phyloP scores from a whole-genome alignment of 371 early-diverging fungal genomes.

The Lichtheimia corymbifera region DNA sequence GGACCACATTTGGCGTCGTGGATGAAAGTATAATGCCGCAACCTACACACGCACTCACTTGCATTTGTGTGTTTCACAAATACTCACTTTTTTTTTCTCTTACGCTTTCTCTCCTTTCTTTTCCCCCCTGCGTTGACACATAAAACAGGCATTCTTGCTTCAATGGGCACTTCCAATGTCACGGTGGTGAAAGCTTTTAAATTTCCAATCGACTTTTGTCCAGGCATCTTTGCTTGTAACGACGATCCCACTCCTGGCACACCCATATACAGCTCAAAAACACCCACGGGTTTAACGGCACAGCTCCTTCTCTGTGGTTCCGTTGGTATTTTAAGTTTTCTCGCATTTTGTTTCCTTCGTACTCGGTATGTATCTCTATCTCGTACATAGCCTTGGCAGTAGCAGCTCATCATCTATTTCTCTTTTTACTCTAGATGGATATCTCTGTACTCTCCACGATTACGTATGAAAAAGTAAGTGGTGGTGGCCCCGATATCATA shows the following conservation, averaged over 20 bases:
- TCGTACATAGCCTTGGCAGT: neutral
- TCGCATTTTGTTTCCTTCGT: constrained; percentile 45
- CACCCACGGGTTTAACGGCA: constrained; percentile 43
- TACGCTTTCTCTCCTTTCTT: neutral
- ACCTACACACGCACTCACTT: no score
- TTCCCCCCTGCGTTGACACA: neutral
- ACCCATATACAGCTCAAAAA: constrained; percentile 43
- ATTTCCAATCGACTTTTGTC: constrained; percentile 26
- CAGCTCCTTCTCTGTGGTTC: constrained; percentile 47
- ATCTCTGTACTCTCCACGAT: constrained; percentile 61
- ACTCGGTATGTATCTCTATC: constrained; percentile 29
- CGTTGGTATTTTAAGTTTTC: constrained; percentile 43
- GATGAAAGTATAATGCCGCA: neutral
- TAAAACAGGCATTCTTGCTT: no score
- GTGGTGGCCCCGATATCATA: no score
- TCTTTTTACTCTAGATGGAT: constrained; percentile 44
- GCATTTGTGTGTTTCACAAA: no score
- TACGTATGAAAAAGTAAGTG: constrained; percentile 60
- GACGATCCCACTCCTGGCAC: constrained; percentile 46
- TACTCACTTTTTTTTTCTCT: neutral
- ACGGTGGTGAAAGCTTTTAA: neutral
- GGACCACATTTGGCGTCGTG: neutral
- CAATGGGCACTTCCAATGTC: neutral
- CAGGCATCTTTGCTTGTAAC: constrained; percentile 30
- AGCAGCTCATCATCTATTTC: neutral